These are phyloP conservation scores for Pseudocercospora pini-densiflorae DNA, from an alignment of 2,329 filamentous ascomycete species.

Conservation along the genomic window DNA sequence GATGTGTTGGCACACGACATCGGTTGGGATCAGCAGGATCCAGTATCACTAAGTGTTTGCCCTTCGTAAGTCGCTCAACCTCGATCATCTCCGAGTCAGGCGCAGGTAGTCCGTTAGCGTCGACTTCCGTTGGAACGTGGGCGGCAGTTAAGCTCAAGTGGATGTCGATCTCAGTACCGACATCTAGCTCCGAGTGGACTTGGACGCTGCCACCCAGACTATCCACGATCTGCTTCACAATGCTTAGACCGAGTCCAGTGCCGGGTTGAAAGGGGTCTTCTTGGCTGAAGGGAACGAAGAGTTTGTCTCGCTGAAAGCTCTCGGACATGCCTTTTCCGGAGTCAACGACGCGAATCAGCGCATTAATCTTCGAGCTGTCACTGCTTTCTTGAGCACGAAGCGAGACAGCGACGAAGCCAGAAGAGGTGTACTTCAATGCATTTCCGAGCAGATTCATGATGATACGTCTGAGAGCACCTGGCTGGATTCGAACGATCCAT, in stretches of 20 bases:
- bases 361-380: conserved; percentile 23
- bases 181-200: conserved; percentile 54
- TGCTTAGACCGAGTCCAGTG: conserved; percentile 42
- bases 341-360: conserved; percentile 33
- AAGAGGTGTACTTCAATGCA: conserved; percentile 52
- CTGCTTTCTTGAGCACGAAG: conserved; percentile 38
- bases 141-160: conserved; percentile 26
- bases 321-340: conserved; percentile 42
- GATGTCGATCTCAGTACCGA: conserved; percentile 34
- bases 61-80: conserved; percentile 20
- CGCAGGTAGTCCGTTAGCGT: not conserved
- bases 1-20: conserved; percentile 14
- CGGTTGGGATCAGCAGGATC: conserved; percentile 14
- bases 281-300: conserved; percentile 42
- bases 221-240: conserved; percentile 57
- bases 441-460: conserved; percentile 55
- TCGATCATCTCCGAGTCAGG: conserved; percentile 22
- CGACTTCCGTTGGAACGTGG: conserved; percentile 8
- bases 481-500: conserved; percentile 52
- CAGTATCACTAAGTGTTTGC: conserved; percentile 30
- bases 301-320: conserved; percentile 36
- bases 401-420: conserved; percentile 47
- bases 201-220: conserved; percentile 64
- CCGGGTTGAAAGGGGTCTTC: conserved; percentile 40
- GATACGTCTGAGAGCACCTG: conserved; percentile 53